phyloP scores from a whole-genome alignment of 2,329 filamentous ascomycete species.

The Tolypocladium sp. region DNA sequence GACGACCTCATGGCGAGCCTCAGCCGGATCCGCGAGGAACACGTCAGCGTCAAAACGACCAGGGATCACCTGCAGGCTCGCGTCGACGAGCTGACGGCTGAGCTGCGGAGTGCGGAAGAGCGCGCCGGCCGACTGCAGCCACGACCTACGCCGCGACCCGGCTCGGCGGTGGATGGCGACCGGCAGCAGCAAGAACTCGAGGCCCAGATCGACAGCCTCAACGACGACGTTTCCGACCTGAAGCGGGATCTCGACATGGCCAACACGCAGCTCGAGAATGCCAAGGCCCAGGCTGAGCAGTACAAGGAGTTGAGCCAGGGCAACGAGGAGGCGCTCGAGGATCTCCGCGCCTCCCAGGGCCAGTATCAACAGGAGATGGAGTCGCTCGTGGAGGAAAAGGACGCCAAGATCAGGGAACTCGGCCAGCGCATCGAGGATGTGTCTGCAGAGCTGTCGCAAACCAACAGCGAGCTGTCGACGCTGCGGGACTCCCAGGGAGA shows the following conservation, averaged over 20 bases:
- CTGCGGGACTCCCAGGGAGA: constrained; percentile 77
- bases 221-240: constrained; percentile 74
- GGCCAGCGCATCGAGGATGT: constrained; percentile 78
- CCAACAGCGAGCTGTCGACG: constrained; percentile 73
- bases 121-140: constrained; percentile 73
- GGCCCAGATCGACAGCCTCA: constrained; percentile 68
- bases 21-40: constrained; percentile 74
- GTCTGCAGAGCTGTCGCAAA: constrained; percentile 68
- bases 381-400: constrained; percentile 63
- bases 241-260: constrained; percentile 80
- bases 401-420: constrained; percentile 69
- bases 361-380: constrained; percentile 86
- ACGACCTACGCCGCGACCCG: constrained; percentile 57
- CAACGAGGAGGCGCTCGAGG: constrained; percentile 79
- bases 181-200: constrained; percentile 41
- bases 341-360: constrained; percentile 70
- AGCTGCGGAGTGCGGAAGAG: constrained; percentile 84
- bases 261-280: constrained; percentile 69
- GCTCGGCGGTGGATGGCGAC: constrained; percentile 28
- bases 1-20: constrained; percentile 81
- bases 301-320: constrained; percentile 83
- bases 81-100: constrained; percentile 81
- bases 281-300: constrained; percentile 72
- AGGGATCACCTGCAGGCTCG: constrained; percentile 82
- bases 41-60: constrained; percentile 76